Percentiles rank a stretch among this genome's conserved stretches.
Evolutionary conservation across 768 basidiomycete species (phyloP).

Genomic region (Mycena amicta): DNA sequence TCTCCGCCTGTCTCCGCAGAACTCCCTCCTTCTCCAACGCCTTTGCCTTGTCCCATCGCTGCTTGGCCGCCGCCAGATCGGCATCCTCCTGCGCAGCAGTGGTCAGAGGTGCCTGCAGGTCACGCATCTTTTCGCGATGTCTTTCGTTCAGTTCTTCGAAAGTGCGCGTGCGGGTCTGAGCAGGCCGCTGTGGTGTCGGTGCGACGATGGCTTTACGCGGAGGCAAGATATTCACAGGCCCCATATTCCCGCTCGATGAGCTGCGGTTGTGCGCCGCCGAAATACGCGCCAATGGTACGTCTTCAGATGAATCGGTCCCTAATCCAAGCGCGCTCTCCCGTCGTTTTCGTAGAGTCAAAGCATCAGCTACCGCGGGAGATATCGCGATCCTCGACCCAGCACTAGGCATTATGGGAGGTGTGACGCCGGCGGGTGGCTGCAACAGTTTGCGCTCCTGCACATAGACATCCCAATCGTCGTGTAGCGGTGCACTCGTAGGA

Average conservation of each 20-base stretch:
- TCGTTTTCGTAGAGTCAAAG: slow-evolving; percentile 67
- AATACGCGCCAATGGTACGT: slow-evolving; percentile 46
- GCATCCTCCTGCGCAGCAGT: slow-evolving; percentile 77
- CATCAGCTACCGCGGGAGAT: slow-evolving; percentile 74
- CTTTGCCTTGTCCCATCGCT: slow-evolving; percentile 82
- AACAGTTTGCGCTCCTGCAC: slow-evolving; percentile 82
- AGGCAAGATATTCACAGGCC: slow-evolving; percentile 50
- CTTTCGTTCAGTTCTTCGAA: slow-evolving; percentile 88
- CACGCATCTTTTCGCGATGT: slow-evolving; percentile 81
- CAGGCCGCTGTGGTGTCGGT: slow-evolving; percentile 54
- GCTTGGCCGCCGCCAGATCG: slow-evolving; percentile 71
- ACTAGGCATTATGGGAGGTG: slow-evolving; percentile 71
- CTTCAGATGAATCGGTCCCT: slow-evolving; percentile 47
- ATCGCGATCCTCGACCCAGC: slow-evolving; percentile 53
- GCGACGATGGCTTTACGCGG: slow-evolving; percentile 46
- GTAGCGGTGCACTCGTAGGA: slow-evolving; percentile 74
- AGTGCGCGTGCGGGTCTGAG: slow-evolving; percentile 62
- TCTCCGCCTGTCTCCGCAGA: slow-evolving; percentile 71
- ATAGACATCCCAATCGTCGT: slow-evolving; percentile 87
- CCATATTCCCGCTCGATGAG: slow-evolving; percentile 32
- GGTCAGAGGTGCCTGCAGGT: slow-evolving; percentile 84
- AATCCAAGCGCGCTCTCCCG: slow-evolving; percentile 69
- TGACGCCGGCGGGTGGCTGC: slow-evolving; percentile 80
- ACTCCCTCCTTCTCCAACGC: slow-evolving; percentile 75
- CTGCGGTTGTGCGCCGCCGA: slow-evolving; percentile 27